Base-by-base conservation (phyloP, 331 rosid genomes). In the Cydonia oblonga region DNA sequence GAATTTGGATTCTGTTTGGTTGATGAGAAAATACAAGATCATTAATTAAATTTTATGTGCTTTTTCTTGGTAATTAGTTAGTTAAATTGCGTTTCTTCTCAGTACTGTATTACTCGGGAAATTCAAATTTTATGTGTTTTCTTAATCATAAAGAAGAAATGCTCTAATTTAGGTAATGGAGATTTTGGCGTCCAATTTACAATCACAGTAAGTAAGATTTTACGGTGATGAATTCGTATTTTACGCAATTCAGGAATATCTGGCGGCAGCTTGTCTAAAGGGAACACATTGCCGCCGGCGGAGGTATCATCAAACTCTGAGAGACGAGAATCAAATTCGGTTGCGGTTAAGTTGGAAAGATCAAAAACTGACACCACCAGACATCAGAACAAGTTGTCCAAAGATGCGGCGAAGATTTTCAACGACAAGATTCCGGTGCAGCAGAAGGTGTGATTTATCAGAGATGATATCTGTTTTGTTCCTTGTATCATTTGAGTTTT, bases 371-470 rank as follows among this genome's bases (percentile, higher is more conserved):
- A 90, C 84, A 79, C 7, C 20, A 71, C 58, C 68, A 81, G 81
- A 78, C 90, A 85, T 63, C 52, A 77, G 2, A 76, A 70, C 58
- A 58, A 82, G 60, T 62, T 81, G 81, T 81, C 90, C 15, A 84
- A 87, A 76, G 96, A 92, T 74, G 92, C 98, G 14, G 96, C 93
- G 40, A 89, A 80, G 79, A 83, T 92, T 75, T 88, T 90, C 30
- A 71, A 90, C 46, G 77, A 86, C 70, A 88, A 79, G 64, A 73
- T 85, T 78, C 71, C 98, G 7, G 80, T 75, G 13, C 89, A 87
- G 59, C 85, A 84, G 72, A 90, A 87, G 98, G 96, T 92, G 80
- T 32, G 49, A 29, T 58, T 40, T 49, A 25, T 0, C 18, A 35
- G 11, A 35, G 56, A 30, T 22, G 49, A 9, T 24, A 5, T 24